These are phyloP conservation scores for Beauveria australis DNA, from an alignment of 2,329 filamentous ascomycete species.

Conservation along the genomic window DNA sequence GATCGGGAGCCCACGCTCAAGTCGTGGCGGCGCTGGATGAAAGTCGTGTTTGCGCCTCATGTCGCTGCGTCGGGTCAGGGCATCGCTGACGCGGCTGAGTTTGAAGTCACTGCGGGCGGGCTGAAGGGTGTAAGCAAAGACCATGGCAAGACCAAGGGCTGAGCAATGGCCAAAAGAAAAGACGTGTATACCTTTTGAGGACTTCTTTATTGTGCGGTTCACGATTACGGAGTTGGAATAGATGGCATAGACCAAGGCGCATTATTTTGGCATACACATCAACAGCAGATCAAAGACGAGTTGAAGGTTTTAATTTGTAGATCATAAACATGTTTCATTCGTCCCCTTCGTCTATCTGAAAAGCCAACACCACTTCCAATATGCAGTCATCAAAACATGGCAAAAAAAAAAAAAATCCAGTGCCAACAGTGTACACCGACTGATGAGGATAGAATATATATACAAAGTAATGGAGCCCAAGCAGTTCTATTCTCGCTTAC, in stretches of 20 bases:
- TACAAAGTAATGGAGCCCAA: constrained; percentile 5
- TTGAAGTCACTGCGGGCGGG: constrained; percentile 66
- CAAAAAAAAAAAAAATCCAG: background rate
- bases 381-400: background rate
- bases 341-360: background rate
- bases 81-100: constrained; percentile 51
- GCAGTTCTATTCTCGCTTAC: constrained; percentile 14
- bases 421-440: background rate
- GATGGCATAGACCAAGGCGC: background rate
- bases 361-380: constrained; percentile 1
- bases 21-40: constrained; percentile 69
- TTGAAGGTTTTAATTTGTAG: background rate
- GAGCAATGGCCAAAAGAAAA: background rate
- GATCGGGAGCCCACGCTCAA: constrained; percentile 37
- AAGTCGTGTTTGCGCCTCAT: constrained; percentile 85
- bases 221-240: background rate
- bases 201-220: background rate
- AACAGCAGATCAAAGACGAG: background rate
- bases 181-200: background rate
- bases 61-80: constrained; percentile 43
- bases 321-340: constrained; percentile 1
- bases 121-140: constrained; percentile 26
- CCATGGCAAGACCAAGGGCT: background rate
- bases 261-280: background rate
- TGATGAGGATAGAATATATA: constrained; percentile 13